Conservation (phyloP, 2,329 filamentous ascomycete species). For the Pyricularia pennisetigena region DNA sequence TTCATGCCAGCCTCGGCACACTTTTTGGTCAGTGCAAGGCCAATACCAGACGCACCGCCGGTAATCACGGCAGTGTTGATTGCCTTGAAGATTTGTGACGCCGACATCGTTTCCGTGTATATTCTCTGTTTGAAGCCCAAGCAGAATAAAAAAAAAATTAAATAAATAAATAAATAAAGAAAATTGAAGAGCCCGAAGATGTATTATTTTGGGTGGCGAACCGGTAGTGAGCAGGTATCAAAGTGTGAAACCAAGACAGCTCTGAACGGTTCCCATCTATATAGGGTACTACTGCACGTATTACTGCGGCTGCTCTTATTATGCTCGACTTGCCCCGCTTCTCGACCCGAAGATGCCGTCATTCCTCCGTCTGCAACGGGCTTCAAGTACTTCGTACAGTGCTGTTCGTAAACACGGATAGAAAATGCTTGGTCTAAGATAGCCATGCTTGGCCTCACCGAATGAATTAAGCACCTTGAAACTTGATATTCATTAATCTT, state of each 20-base stretch:
- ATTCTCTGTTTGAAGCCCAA: neutral
- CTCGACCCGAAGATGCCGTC: neutral
- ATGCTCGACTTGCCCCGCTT: neutral
- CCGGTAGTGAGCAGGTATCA: neutral
- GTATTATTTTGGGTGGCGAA: neutral
- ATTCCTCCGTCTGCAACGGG: neutral
- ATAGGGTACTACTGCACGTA: no score
- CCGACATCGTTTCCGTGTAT: neutral
- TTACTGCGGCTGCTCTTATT: neutral
- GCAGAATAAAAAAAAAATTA: no score
- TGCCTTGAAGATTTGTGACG: constrained; percentile 31
- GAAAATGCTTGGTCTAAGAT: no score
- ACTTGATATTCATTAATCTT: neutral
- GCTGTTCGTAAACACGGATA: no score
- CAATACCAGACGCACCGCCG: constrained; percentile 68
- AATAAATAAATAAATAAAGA: no score
- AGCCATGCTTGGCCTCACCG: neutral
- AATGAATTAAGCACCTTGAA: neutral
- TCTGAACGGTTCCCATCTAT: neutral
- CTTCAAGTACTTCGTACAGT: neutral
- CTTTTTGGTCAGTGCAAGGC: constrained; percentile 61
- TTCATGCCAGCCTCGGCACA: constrained; percentile 61
- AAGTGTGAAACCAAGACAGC: neutral
- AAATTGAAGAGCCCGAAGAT: no score
- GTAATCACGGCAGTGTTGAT: constrained; percentile 64